phyloP scores from a whole-genome alignment of 225 moss, liverwort and hornwort genomes.

The Takakia lepidozioides region DNA sequence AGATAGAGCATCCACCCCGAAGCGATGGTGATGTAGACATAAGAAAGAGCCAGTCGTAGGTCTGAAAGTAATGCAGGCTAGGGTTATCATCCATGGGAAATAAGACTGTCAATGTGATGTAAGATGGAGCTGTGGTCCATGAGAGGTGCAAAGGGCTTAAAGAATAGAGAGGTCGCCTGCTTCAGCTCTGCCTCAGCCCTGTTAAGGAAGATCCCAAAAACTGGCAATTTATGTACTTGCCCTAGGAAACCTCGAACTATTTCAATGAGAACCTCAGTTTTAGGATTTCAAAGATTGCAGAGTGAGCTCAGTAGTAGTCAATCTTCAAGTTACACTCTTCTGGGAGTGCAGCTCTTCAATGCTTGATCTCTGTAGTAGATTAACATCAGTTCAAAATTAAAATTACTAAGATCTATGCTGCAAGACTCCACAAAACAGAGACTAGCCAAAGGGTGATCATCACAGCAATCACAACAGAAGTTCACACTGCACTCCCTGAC shows the following conservation, averaged over 20 bases:
- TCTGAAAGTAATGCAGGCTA: conserved; percentile 95
- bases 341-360: too few species aligned
- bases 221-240: too few species aligned
- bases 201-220: conserved; percentile 34
- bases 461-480: not conserved
- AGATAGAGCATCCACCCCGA: conserved; percentile 93
- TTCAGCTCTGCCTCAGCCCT: conserved; percentile 48
- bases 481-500: too few species aligned
- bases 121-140: conserved; percentile 47
- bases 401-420: too few species aligned
- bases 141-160: conserved; percentile 80
- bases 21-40: conserved; percentile 77
- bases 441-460: not conserved
- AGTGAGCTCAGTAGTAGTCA: too few species aligned
- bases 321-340: too few species aligned
- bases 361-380: too few species aligned
- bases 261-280: too few species aligned
- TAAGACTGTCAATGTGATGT: conserved; percentile 46
- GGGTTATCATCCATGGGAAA: conserved; percentile 53
- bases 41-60: conserved; percentile 93
- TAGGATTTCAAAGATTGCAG: too few species aligned
- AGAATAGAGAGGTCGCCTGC: conserved; percentile 69
- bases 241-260: too few species aligned
- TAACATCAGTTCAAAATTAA: not conserved
- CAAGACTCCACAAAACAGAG: not conserved